Conservation (phyloP, 768 basidiomycete genomes). For the Boletus rubescentipes region DNA sequence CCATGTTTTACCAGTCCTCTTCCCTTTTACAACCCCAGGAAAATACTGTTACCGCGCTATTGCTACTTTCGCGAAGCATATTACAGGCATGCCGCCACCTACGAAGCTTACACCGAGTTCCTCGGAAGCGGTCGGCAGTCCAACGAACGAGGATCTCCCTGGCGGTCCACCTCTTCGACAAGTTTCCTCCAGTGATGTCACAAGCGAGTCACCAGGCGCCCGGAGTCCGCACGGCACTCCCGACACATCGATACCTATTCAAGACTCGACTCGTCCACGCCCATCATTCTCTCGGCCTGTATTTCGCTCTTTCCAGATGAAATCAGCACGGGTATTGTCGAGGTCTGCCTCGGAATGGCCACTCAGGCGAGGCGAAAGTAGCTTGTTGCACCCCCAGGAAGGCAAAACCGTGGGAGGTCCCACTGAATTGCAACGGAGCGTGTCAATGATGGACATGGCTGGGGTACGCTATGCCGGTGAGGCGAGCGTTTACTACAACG, state of each 20-base stretch:
- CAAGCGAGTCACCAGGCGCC: not conserved
- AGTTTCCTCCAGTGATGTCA: not conserved
- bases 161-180: not conserved
- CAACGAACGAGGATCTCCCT: not conserved
- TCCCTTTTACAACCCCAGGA: slow-evolving; percentile 72
- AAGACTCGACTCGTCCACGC: not conserved
- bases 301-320: slow-evolving; percentile 19
- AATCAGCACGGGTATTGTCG: slow-evolving; percentile 7
- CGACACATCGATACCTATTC: not conserved
- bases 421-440: slow-evolving; percentile 16
- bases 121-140: slow-evolving; percentile 7
- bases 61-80: slow-evolving; percentile 65
- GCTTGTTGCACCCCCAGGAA: slow-evolving; percentile 2
- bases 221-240: not conserved
- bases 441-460: slow-evolving; percentile 7
- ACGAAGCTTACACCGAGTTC: slow-evolving; percentile 6
- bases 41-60: slow-evolving; percentile 82
- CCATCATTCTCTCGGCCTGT: slow-evolving; percentile 12
- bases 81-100: slow-evolving; percentile 47
- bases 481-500: slow-evolving; percentile 49
- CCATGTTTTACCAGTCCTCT: slow-evolving; percentile 71
- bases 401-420: slow-evolving; percentile 22
- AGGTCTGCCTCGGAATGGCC: slow-evolving; percentile 18
- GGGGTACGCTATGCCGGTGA: slow-evolving; percentile 56
- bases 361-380: not conserved